Percentiles rank a stretch among this genome's conserved stretches.
Evolutionary conservation across 345 rosid species (phyloP).

Genomic region (Populus tremula): DNA sequence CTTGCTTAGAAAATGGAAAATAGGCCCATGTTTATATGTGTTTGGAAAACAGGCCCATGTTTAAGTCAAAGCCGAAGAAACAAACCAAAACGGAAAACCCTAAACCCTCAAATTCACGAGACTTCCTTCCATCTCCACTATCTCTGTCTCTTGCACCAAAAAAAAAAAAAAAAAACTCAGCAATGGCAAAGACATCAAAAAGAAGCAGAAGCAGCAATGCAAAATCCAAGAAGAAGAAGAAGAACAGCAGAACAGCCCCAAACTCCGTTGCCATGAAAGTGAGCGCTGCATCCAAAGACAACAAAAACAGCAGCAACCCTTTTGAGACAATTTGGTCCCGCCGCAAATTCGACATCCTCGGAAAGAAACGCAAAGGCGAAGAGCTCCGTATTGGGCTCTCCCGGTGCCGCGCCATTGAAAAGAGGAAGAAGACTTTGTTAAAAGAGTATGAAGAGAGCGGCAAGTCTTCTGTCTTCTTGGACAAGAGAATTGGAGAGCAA

Average conservation of each 20-base stretch:
- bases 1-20: no score
- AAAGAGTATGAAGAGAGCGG: conserved; percentile 79
- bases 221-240: conserved; percentile 20
- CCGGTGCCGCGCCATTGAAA: conserved; percentile 64
- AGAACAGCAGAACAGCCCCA: conserved; percentile 44
- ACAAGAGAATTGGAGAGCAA: conserved; percentile 82
- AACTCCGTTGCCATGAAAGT: conserved; percentile 62
- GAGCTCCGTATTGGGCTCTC: conserved; percentile 67
- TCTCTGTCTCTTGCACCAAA: neutral
- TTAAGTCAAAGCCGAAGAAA: neutral
- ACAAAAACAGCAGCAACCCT: conserved; percentile 39
- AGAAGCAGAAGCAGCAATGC: conserved; percentile 3
- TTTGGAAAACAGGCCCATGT: no score
- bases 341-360: conserved; percentile 81
- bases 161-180: neutral
- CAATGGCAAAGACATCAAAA: conserved; percentile 16
- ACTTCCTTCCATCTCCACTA: neutral
- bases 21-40: no score
- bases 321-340: conserved; percentile 86
- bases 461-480: conserved; percentile 67
- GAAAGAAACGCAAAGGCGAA: conserved; percentile 87
- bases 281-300: conserved; percentile 35
- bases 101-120: neutral
- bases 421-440: conserved; percentile 75
- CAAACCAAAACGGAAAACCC: conserved; percentile 8